phyloP scores from a whole-genome alignment of 2,329 filamentous ascomycete species.

The Fulvia fulva region DNA sequence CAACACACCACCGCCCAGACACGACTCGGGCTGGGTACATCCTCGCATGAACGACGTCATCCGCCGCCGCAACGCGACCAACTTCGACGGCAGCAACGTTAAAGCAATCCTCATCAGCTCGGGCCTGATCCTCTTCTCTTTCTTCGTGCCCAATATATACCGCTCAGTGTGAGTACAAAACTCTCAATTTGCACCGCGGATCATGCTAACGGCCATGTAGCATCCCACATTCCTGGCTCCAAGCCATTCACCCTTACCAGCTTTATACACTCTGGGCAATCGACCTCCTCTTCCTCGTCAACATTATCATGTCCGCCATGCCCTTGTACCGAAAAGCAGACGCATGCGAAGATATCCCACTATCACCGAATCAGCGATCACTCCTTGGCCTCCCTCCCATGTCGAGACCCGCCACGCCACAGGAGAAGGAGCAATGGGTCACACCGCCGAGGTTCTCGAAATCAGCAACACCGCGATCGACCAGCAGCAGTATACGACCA shows the following conservation, averaged over 20 bases:
- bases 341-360: conserved; percentile 79
- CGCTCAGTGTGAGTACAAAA: conserved; percentile 20
- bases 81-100: conserved; percentile 74
- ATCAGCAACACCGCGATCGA: conserved; percentile 64
- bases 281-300: conserved; percentile 54
- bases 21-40: conserved; percentile 67
- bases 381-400: conserved; percentile 76
- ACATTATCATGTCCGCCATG: conserved; percentile 65
- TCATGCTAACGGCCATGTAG: conserved; percentile 1
- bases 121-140: conserved; percentile 49
- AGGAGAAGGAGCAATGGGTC: conserved; percentile 67
- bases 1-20: conserved; percentile 51
- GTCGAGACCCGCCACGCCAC: conserved; percentile 58
- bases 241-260: conserved; percentile 20
- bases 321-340: conserved; percentile 72
- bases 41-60: conserved; percentile 85
- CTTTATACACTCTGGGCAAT: conserved; percentile 44
- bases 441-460: conserved; percentile 85
- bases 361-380: conserved; percentile 83
- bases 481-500: conserved; percentile 42
- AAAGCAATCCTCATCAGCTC: conserved; percentile 66
- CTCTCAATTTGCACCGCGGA: neutral
- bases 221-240: conserved; percentile 18
- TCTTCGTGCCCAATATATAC: conserved; percentile 43
- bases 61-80: conserved; percentile 70